phyloP scores from a whole-genome alignment of 352 stramenopile genomes.

The Phytopythium helicoides region DNA sequence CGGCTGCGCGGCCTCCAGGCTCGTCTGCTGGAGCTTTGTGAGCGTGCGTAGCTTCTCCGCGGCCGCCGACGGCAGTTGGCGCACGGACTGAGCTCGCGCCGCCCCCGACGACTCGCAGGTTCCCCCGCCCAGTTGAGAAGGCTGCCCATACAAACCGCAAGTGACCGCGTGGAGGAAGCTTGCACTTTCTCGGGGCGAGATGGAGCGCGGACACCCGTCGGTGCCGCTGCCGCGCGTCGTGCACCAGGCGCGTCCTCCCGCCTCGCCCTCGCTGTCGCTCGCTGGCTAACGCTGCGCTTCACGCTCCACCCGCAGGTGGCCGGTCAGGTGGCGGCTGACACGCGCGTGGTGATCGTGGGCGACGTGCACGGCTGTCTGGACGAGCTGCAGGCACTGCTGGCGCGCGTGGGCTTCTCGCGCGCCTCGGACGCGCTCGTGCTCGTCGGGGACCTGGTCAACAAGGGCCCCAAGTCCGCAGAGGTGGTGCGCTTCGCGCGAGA shows the following conservation, averaged over 20 bases:
- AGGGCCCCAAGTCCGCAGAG: slow-evolving; percentile 81
- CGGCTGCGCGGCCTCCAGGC: too few species aligned
- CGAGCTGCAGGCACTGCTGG: slow-evolving; percentile 74
- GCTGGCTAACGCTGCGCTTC: too few species aligned
- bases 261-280: not conserved
- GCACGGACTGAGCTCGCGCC: too few species aligned
- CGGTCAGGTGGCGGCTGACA: slow-evolving; percentile 19
- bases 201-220: slow-evolving; percentile 36
- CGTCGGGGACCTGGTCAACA: slow-evolving; percentile 93
- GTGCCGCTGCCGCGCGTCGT: slow-evolving; percentile 45
- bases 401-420: slow-evolving; percentile 38
- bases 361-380: slow-evolving; percentile 92
- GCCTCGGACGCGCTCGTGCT: slow-evolving; percentile 76
- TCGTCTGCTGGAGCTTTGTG: too few species aligned
- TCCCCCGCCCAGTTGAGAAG: too few species aligned
- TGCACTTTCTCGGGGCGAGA: too few species aligned
- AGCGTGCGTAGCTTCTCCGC: too few species aligned
- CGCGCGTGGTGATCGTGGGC: slow-evolving; percentile 81
- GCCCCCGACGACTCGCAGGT: too few species aligned
- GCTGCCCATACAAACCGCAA: too few species aligned
- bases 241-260: slow-evolving; percentile 25
- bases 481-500: slow-evolving; percentile 73
- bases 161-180: too few species aligned
- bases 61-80: too few species aligned
- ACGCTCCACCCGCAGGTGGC: too few species aligned